Evolutionary conservation across 1,284 basidiomycete genomes (phyloP), one percentile per base, ranked within the genome.

Genomic region (Cutaneotrichosporon dermatis): DNA sequence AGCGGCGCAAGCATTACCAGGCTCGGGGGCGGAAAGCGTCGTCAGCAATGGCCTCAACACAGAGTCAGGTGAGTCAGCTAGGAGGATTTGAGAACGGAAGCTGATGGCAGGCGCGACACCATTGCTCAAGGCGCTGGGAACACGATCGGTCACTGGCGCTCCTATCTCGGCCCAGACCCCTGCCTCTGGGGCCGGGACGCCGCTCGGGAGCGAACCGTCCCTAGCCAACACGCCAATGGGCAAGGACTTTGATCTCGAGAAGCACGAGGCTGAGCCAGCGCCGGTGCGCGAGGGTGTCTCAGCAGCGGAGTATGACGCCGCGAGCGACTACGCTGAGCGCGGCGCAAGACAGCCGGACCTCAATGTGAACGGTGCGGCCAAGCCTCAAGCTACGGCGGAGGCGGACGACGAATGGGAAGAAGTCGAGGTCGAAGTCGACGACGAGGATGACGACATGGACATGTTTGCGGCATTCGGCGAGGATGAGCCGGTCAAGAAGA

Each of bases 251-350:
- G 75, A 76, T 44, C 64, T 76, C 11, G 60, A 65, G 15, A 75
- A 75, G 57, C 62, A 66, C 33, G 65, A 57, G 25, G 25, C 25
- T 3, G 50, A 41, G 37, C 15, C n/a, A 65, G 65, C 8, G 43
- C 58, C 4, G 39, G 43, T 6, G 46, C 63, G 51, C 39, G 56
- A 64, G 16, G 65, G 64, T 7, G 80, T 82, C 40, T 89, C 86
- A 44, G 93, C 93, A 16, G 93, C 92, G 48, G 92, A 96, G 77
- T 97, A 96, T 77, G 90, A 95, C 5, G 61, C 87, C 64, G 92
- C 94, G 78, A 84, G 88, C 43, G 82, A 86, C 37, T 42, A 57
- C 40, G 39, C 39, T 4, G 43, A 59, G 41, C 44, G 15, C 40
- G 50, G 50, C 11, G 50, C 50, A 4, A 37, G 50, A 37, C 8